Percentiles rank a stretch among this genome's conserved stretches.
phyloP scores from a whole-genome alignment of 139 green algal genomes.

The Dunaliella sp. region DNA sequence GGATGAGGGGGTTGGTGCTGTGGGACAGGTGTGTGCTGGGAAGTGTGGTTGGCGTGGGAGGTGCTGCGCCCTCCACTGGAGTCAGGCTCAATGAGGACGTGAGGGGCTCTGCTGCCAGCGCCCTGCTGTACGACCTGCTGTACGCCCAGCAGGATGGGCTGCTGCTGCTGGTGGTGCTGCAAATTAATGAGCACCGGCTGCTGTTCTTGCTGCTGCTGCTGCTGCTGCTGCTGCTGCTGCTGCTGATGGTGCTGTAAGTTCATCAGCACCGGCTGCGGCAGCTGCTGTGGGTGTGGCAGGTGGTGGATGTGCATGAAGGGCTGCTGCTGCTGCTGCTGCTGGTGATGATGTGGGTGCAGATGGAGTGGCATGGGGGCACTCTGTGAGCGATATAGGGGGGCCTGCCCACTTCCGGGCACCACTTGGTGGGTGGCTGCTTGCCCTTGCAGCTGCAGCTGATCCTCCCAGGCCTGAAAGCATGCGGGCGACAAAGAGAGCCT shows the following conservation, averaged over 20 bases:
- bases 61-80: neutral
- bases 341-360: neutral
- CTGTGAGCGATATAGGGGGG: neutral
- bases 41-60: neutral
- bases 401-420: neutral
- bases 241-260: neutral
- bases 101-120: too few relatives aligned
- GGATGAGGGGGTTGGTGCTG: neutral
- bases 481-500: too few relatives aligned
- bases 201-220: neutral
- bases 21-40: neutral
- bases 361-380: neutral
- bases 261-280: neutral
- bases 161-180: neutral
- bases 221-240: slow-evolving; percentile 6
- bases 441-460: neutral
- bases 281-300: too few relatives aligned
- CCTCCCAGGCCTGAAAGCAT: neutral
- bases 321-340: neutral
- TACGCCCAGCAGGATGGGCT: neutral
- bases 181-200: too few relatives aligned
- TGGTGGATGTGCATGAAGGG: too few relatives aligned
- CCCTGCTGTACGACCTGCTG: neutral
- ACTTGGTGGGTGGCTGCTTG: neutral
- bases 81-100: neutral